A percentile compares a stretch with the other conserved stretches of the same genome.
phyloP scores from a whole-genome alignment of 495 filamentous ascomycete genomes.

The Trypethelium eluteriae region DNA sequence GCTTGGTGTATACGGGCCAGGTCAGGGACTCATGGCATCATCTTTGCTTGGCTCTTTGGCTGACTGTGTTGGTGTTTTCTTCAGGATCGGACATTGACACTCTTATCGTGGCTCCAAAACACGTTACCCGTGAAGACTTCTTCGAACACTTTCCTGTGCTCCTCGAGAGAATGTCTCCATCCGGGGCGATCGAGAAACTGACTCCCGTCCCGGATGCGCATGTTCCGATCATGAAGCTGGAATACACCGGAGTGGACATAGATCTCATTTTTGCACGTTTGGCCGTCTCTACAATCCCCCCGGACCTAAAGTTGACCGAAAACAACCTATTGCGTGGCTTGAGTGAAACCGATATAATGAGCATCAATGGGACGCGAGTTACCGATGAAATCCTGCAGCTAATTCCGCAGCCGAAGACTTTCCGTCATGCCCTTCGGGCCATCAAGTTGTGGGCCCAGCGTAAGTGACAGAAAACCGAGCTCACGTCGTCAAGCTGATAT shows the following conservation, averaged over 20 bases:
- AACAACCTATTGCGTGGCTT: slow-evolving; percentile 77
- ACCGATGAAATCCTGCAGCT: slow-evolving; percentile 83
- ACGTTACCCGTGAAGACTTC: slow-evolving; percentile 80
- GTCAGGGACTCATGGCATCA: slow-evolving; percentile 35
- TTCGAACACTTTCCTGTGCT: slow-evolving; percentile 77
- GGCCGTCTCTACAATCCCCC: slow-evolving; percentile 59
- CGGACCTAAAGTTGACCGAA: slow-evolving; percentile 66
- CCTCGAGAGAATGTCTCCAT: slow-evolving; percentile 62
- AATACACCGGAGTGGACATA: slow-evolving; percentile 82
- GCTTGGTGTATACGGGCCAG: slow-evolving; percentile 85
- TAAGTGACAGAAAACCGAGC: slow-evolving; percentile 30
- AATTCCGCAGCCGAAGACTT: slow-evolving; percentile 82
- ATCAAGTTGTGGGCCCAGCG: slow-evolving; percentile 96
- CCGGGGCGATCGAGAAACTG: slow-evolving; percentile 73
- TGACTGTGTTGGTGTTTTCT: slow-evolving; percentile 1
- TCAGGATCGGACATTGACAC: slow-evolving; percentile 94
- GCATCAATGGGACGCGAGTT: slow-evolving; percentile 86
- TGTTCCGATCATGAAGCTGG: slow-evolving; percentile 93
- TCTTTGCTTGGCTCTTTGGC: slow-evolving; percentile 13
- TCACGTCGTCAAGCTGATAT: slow-evolving; percentile 13
- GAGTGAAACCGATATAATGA: slow-evolving; percentile 76
- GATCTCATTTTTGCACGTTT: slow-evolving; percentile 89
- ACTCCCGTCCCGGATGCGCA: slow-evolving; percentile 81
- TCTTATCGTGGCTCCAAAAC: slow-evolving; percentile 79
- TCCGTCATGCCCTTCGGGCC: slow-evolving; percentile 76